Base-by-base conservation (phyloP, 1,139 yeast species). In the Yamadazyma songkhlaensis region DNA sequence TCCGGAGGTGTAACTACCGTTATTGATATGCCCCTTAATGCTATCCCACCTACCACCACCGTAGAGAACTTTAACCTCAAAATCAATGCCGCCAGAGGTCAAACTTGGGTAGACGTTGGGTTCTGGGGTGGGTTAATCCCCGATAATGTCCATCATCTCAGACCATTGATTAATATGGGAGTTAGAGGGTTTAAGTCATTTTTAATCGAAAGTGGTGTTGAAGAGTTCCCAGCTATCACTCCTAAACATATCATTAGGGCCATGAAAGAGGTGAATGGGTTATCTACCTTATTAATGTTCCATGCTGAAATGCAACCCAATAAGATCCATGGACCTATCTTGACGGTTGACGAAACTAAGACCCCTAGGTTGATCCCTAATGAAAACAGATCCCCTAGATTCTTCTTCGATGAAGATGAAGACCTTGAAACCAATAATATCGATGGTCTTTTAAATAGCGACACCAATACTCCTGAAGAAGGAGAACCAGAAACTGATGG, bases 91-190 rank as follows among this genome's bases (percentile, higher is more conserved):
- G 94, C 96, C 2, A 62, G 68, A 44, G 84, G 79, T 37, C 85
- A 89, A 58, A 77, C 90, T 42, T 89, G 95, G 95, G 94, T 86
- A 26, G 96, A 90, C 54, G 89, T 86, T 9, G 97, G 89, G 0
- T 89, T 90, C 59, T 90, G 97, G 97, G 97, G 97, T 38, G 97
- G 97, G 0, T 65, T 89, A 46, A 76, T 90, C 27, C 97, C 97
- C 4, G 74, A 72, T 41, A 90, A 90, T 58, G 57, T 82, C 41
- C 64, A 73, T 9, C 81, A 86, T 47, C 68, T 89, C 47, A 67
- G 74, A 17, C 95, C 96, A 0, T 71, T 90, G 48, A 81, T 88
- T 42, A 62, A 78, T 40, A 82, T 86, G 53, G 97, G 97, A 32
- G 96, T 89, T 3, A 72, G 96, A 38, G 97, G 97, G 0, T 89